Evolutionary conservation across 306 rosid genomes (phyloP).

Genomic region (Oemleria cerasiformis): DNA sequence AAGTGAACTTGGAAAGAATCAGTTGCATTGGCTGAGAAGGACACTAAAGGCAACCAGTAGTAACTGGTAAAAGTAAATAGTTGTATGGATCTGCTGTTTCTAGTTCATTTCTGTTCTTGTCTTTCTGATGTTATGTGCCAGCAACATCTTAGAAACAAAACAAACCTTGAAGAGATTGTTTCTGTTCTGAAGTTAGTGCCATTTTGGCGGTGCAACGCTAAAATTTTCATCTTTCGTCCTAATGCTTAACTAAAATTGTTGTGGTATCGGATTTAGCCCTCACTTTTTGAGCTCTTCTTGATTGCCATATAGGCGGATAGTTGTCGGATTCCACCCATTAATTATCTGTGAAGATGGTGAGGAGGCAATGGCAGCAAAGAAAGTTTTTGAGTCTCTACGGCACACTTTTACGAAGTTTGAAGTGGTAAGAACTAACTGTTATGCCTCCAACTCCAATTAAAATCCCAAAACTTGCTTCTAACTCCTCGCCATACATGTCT

Average conservation of each 20-base stretch:
- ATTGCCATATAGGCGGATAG: constrained; percentile 38
- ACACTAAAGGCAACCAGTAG: constrained; percentile 39
- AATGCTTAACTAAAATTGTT: neutral
- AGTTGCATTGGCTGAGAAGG: constrained; percentile 40
- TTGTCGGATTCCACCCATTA: constrained; percentile 48
- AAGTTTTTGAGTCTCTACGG: constrained; percentile 28
- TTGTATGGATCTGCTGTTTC: neutral
- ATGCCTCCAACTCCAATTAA: neutral
- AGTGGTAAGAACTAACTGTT: constrained; percentile 39
- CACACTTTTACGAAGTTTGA: constrained; percentile 32
- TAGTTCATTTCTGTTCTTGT: neutral
- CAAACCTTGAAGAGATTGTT: neutral
- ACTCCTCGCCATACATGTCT: neutral
- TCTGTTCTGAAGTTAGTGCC: neutral
- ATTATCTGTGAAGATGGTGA: constrained; percentile 33
- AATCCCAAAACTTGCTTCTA: neutral
- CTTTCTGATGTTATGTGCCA: neutral
- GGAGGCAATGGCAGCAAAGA: constrained; percentile 25
- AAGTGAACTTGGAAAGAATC: constrained; percentile 29
- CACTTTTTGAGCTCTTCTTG: neutral
- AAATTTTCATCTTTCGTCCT: neutral
- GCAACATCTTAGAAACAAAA: neutral
- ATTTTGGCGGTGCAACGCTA: neutral
- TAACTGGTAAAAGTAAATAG: constrained; percentile 45
- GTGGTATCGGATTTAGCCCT: neutral